These are phyloP conservation scores for Globisporangium nunn DNA, from an alignment of 352 stramenopile genomes.

Conservation along the genomic window DNA sequence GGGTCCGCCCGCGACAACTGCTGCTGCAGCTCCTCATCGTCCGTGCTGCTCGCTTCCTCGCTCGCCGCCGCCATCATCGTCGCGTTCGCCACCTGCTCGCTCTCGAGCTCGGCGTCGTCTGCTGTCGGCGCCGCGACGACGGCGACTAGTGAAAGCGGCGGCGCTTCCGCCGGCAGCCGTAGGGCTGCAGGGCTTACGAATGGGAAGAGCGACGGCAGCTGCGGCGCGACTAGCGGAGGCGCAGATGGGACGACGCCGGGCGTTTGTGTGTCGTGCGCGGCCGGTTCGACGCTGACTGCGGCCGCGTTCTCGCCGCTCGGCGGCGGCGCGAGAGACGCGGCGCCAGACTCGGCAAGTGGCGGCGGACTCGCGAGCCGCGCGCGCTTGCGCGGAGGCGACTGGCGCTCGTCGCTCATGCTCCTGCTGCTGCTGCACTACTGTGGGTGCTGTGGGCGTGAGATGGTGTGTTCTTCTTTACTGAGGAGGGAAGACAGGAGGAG, in stretches of 20 bases:
- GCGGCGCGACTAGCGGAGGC: not conserved
- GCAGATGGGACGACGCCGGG: not conserved
- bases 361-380: constrained; percentile 17
- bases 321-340: constrained; percentile 3
- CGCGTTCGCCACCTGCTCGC: constrained; percentile 13
- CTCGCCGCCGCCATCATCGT: constrained; percentile 19
- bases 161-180: not conserved
- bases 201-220: constrained; percentile 2
- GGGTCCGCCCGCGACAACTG: constrained; percentile 53
- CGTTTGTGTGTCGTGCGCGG: not conserved
- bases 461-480: no score
- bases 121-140: not conserved
- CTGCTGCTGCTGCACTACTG: not conserved
- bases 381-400: constrained; percentile 27
- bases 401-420: constrained; percentile 21
- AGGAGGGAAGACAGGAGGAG: no score
- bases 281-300: not conserved
- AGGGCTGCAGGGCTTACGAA: not conserved
- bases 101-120: constrained; percentile 7
- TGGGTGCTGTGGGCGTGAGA: no score
- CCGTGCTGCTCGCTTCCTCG: constrained; percentile 69
- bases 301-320: constrained; percentile 13
- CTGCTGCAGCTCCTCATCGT: constrained; percentile 73
- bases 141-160: not conserved
- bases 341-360: not conserved